A percentile compares a stretch with the other conserved stretches of the same genome.
These are phyloP conservation scores for Stachybotrys chlorohalonatus DNA, from an alignment of 2,329 filamentous ascomycete genomes.

Conservation along the genomic window DNA sequence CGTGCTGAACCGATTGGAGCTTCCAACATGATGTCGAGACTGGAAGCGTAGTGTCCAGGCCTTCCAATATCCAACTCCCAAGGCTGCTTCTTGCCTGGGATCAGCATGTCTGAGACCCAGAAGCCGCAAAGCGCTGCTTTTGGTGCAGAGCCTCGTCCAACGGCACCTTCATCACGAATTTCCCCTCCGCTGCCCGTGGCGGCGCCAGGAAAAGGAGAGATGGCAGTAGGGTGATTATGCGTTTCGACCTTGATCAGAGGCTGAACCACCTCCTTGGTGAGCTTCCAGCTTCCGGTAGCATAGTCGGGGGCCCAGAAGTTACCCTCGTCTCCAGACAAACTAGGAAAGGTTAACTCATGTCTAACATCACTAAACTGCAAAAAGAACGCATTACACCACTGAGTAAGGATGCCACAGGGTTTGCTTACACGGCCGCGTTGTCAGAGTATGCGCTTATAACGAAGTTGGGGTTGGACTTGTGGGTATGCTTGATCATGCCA, in stretches of 20 bases:
- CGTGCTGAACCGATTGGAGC: slow-evolving; percentile 89
- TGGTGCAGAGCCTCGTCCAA: slow-evolving; percentile 83
- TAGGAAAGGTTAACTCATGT: background rate
- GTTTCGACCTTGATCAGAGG: slow-evolving; percentile 94
- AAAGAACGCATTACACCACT: slow-evolving; percentile 1
- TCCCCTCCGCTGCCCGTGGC: slow-evolving; percentile 94
- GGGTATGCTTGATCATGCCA: slow-evolving; percentile 93
- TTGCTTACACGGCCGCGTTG: slow-evolving; percentile 72
- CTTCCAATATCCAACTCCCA: slow-evolving; percentile 92
- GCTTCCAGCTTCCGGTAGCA: slow-evolving; percentile 76
- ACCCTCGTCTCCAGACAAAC: slow-evolving; percentile 28
- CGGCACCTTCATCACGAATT: slow-evolving; percentile 90
- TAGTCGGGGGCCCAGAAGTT: slow-evolving; percentile 78
- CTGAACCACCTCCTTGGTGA: slow-evolving; percentile 79
- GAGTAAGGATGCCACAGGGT: slow-evolving; percentile 5
- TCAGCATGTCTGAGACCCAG: slow-evolving; percentile 88
- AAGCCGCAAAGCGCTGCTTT: slow-evolving; percentile 90
- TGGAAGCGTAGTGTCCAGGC: slow-evolving; percentile 85
- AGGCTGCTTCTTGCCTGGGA: slow-evolving; percentile 71
- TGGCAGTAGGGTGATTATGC: slow-evolving; percentile 94
- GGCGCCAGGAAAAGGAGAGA: slow-evolving; percentile 85
- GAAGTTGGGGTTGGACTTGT: slow-evolving; percentile 68
- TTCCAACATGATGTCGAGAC: slow-evolving; percentile 94
- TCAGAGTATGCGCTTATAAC: slow-evolving; percentile 97
- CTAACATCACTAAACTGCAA: too few relatives aligned